Base-by-base conservation (phyloP, 129 eudicot genomes). In the Tanacetum coccineum region DNA sequence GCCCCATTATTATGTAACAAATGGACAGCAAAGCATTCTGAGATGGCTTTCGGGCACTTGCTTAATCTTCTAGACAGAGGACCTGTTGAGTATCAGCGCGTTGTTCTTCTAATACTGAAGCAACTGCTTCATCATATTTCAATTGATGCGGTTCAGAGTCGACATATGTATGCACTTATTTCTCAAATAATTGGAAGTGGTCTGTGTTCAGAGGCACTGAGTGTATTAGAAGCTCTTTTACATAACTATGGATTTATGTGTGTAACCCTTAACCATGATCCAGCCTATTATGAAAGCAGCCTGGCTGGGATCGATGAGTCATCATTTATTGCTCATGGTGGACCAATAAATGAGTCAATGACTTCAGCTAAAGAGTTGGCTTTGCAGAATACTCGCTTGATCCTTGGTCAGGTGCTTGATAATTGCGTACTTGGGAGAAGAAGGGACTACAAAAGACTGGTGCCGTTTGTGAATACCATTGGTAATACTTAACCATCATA, bases 331-430 rank as follows among this genome's bases (percentile, higher is more conserved):
- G 87, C 12, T 48, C 80, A 0, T 85, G 87, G 55, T 52, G 92
- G 84, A 46, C 22, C 78, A 0, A 57, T 68, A 17, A 67, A 55
- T 20, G 95, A 90, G 64, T 71, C 95, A 3, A 82, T 87, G 45
- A 67, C 74, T 44, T 72, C 85, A 20, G 81, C 83, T 57, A 91
- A 78, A 69, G 97, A 91, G 60, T 65, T 85, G 21, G 93, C 96
- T 14, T 70, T 91, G 72, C 90, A 78, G 66, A 91, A 91, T 78
- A 91, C 97, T 0, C 86, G 93, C 30, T 65, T 91, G 80, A 77
- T 84, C 64, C 93, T 91, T 14, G 96, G 97, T 10, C 84, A 93
- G 49, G 97, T 91, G 72, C 91, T 91, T 45, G 97, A 87, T 70
- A 85, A 81, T 65, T 91, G 95, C 64, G 85, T 82, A 4, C 86